phyloP scores from a whole-genome alignment of 257 asterid genomes.

The Apocynum venetum region DNA sequence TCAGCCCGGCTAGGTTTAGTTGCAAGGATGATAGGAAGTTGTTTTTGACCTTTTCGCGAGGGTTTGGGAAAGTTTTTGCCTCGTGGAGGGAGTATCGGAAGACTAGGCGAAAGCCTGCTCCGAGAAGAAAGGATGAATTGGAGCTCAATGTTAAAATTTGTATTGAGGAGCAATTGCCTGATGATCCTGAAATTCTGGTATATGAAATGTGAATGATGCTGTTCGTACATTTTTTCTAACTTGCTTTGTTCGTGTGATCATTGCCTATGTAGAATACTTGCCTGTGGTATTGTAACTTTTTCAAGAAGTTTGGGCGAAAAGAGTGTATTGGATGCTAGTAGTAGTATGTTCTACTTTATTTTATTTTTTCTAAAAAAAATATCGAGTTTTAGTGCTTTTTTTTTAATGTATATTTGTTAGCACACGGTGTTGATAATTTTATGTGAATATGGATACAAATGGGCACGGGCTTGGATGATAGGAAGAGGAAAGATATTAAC shows the following conservation, averaged over 20 bases:
- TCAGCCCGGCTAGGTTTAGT: conserved; percentile 20
- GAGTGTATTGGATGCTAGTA: background rate
- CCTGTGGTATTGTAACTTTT: background rate
- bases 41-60: conserved; percentile 26
- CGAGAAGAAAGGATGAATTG: conserved; percentile 59
- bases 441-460: background rate
- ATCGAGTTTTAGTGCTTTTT: background rate
- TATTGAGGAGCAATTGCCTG: conserved; percentile 82
- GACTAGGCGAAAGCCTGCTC: conserved; percentile 38
- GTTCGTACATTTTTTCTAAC: background rate
- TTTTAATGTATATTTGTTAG: too few relatives aligned
- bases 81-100: conserved; percentile 68
- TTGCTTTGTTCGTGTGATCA: background rate
- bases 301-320: background rate
- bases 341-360: background rate
- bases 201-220: background rate
- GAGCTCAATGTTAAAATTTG: conserved; percentile 76
- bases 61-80: conserved; percentile 35
- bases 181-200: conserved; percentile 92
- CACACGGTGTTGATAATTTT: background rate
- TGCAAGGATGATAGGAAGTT: conserved; percentile 23
- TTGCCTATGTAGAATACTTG: background rate
- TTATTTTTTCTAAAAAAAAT: too few relatives aligned
- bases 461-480: background rate
- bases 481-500: background rate